These are phyloP conservation scores for Umbelopsis sp. DNA, from an alignment of 192 early-diverging fungal species.

Conservation along the genomic window DNA sequence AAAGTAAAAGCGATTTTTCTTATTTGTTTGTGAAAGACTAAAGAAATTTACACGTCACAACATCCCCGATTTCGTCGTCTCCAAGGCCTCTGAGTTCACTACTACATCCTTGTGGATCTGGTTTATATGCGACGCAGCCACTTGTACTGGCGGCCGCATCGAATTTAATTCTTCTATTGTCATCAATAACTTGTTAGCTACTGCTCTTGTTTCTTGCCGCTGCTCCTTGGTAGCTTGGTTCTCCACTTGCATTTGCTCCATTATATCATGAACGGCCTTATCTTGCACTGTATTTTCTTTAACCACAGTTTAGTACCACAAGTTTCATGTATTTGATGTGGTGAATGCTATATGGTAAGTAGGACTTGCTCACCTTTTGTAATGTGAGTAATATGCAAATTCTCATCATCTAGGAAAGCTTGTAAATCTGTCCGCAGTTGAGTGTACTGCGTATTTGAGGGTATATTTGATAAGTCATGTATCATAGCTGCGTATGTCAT, in stretches of 20 bases:
- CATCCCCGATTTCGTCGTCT: not conserved
- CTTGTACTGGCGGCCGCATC: not conserved
- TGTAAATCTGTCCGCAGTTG: not conserved
- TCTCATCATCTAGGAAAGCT: not conserved
- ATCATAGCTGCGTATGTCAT: not conserved
- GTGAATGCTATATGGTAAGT: not conserved
- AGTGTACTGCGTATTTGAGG: not conserved
- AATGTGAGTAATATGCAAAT: not conserved
- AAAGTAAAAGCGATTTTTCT: not conserved
- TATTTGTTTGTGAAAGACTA: not conserved
- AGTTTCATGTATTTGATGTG: not conserved
- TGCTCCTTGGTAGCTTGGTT: not conserved
- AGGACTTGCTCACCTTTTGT: not conserved
- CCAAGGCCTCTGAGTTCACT: not conserved
- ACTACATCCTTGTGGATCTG: not conserved
- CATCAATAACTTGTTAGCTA: not conserved
- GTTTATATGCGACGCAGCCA: not conserved
- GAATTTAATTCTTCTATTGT: not conserved
- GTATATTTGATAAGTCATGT: not conserved
- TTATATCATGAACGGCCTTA: not conserved
- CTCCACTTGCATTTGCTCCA: slow-evolving; percentile 7
- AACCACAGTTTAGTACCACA: not conserved
- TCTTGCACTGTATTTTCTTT: not conserved
- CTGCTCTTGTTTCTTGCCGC: not conserved
- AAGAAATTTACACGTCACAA: slow-evolving; percentile 12